Conservation (phyloP, 306 rosid genomes). For the Quercus engelmannii region DNA sequence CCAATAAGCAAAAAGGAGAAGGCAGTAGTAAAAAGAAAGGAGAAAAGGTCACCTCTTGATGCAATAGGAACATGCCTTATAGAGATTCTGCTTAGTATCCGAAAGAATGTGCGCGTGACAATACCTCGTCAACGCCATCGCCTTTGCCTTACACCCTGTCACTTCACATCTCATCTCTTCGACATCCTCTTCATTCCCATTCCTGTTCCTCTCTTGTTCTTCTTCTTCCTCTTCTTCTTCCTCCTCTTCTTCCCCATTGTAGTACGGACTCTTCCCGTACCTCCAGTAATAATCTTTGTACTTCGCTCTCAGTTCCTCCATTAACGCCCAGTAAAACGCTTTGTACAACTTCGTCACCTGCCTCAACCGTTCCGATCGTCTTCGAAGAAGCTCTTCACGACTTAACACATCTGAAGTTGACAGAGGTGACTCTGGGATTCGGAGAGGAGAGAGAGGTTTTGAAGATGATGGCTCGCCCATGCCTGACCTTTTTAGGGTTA, state of each 20-base stretch:
- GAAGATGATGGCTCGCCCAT: too few species aligned
- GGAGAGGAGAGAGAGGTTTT: too few species aligned
- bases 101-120: constrained; percentile 42
- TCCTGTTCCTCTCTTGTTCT: constrained; percentile 13
- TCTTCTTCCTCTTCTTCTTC: neutral
- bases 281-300: constrained; percentile 64
- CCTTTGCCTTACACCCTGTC: constrained; percentile 35
- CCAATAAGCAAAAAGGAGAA: too few species aligned
- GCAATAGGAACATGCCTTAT: constrained; percentile 27
- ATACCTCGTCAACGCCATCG: constrained; percentile 41
- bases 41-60: constrained; percentile 31
- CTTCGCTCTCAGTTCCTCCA: constrained; percentile 52
- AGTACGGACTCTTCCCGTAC: constrained; percentile 69
- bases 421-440: too few species aligned
- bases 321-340: constrained; percentile 53
- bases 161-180: constrained; percentile 32
- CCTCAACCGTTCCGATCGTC: too few species aligned
- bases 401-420: too few species aligned
- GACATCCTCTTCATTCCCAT: constrained; percentile 24
- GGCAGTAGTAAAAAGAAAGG: too few species aligned
- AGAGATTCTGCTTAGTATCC: constrained; percentile 43
- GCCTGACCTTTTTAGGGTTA: too few species aligned
- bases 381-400: too few species aligned
- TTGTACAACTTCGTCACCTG: too few species aligned
- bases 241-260: constrained; percentile 37